Conservation (phyloP, 345 rosid genomes). For the Boechera retrofracta region DNA sequence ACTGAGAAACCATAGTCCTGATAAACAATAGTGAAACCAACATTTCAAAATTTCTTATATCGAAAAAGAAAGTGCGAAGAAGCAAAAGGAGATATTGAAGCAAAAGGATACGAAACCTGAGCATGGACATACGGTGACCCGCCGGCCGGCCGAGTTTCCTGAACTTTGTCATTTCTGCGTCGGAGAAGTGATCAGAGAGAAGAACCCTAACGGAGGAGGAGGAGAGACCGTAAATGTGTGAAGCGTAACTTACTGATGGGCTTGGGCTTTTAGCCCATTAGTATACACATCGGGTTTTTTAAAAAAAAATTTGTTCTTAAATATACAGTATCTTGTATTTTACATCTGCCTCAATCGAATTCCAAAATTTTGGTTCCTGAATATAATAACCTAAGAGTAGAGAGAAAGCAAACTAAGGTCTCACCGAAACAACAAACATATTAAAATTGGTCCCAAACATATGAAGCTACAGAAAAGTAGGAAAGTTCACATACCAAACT, state of each 20-base stretch:
- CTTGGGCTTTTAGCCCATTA: neutral
- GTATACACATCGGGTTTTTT: neutral
- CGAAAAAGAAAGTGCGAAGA: neutral
- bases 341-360: neutral
- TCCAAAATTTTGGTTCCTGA: neutral
- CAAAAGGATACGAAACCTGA: constrained; percentile 55
- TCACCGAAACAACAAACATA: neutral
- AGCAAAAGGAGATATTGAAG: neutral
- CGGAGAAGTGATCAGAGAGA: constrained; percentile 33
- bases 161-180: constrained; percentile 63
- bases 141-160: constrained; percentile 82
- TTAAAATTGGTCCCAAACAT: neutral
- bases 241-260: neutral
- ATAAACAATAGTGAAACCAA: constrained; percentile 24
- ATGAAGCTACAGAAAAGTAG: neutral
- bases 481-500: neutral
- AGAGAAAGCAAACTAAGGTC: neutral
- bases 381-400: neutral
- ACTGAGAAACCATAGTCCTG: constrained; percentile 91
- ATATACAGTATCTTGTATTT: too few relatives aligned
- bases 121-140: constrained; percentile 88
- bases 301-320: neutral
- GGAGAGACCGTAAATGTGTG: neutral
- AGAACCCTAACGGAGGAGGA: constrained; percentile 21
- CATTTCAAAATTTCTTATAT: neutral